These are phyloP conservation scores for Trifolium pratense DNA, from an alignment of 306 rosid species.

Conservation along the genomic window DNA sequence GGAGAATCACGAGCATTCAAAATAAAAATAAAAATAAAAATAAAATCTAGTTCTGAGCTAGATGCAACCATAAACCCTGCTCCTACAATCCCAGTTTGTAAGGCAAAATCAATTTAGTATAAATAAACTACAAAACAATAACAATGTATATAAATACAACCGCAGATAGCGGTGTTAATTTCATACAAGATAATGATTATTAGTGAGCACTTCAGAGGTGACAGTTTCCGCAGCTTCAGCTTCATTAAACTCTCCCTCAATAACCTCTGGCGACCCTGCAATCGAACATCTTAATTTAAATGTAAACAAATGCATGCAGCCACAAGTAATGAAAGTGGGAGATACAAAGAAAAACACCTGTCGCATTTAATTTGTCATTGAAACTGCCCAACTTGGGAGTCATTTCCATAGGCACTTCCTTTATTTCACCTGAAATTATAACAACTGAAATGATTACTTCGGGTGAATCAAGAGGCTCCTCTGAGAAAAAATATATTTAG, in stretches of 20 bases:
- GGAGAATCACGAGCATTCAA: background rate
- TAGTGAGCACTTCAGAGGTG: background rate
- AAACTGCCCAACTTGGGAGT: conserved; percentile 34
- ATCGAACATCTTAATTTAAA: conserved; percentile 11
- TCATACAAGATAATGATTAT: background rate
- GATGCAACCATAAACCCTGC: background rate
- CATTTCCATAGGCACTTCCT: background rate
- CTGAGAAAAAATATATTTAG: too few species aligned
- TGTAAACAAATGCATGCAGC: background rate
- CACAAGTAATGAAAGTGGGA: conserved; percentile 3
- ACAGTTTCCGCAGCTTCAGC: background rate
- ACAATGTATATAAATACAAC: background rate
- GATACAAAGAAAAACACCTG: conserved; percentile 24
- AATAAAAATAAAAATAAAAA: background rate
- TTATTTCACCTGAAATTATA: conserved; percentile 48
- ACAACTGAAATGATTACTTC: conserved; percentile 23
- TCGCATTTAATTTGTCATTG: conserved; percentile 32
- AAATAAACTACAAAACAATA: background rate
- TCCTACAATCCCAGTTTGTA: conserved; percentile 10
- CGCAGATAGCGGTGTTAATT: background rate
- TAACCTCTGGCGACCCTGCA: conserved; percentile 46
- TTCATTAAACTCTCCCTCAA: conserved; percentile 17
- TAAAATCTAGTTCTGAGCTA: background rate
- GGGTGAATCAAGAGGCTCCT: conserved; percentile 31
- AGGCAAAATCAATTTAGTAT: conserved; percentile 26